Conservation (phyloP, 768 basidiomycete genomes). For the Pleurotus sapidus region DNA sequence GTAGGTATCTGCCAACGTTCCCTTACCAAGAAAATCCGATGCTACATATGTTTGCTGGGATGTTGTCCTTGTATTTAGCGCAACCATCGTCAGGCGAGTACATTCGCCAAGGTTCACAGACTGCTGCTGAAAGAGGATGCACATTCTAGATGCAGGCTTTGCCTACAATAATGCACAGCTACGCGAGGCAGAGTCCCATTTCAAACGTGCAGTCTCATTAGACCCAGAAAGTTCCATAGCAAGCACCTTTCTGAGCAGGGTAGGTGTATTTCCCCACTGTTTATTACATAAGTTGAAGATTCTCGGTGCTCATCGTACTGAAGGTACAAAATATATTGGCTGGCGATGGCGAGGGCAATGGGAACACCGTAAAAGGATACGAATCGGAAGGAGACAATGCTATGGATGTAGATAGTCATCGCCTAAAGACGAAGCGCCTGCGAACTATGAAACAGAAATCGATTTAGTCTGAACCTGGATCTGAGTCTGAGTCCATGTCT, state of each 20-base stretch:
- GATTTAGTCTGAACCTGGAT: slow-evolving; percentile 33
- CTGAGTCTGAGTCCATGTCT: slow-evolving; percentile 78
- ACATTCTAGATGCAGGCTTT: background rate
- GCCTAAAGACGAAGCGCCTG: slow-evolving; percentile 31
- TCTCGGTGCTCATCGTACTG: no score
- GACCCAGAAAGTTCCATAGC: slow-evolving; percentile 58
- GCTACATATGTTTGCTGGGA: slow-evolving; percentile 81
- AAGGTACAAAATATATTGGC: no score
- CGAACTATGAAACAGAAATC: slow-evolving; percentile 15
- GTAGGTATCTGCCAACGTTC: slow-evolving; percentile 81
- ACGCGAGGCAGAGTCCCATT: slow-evolving; percentile 58
- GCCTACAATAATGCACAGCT: slow-evolving; percentile 32
- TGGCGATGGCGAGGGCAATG: no score
- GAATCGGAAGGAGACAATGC: slow-evolving; percentile 22
- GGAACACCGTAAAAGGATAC: background rate
- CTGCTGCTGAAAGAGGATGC: no score
- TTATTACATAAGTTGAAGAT: no score
- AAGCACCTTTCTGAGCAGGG: slow-evolving; percentile 53
- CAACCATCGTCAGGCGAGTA: slow-evolving; percentile 25
- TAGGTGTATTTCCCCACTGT: slow-evolving; percentile 9
- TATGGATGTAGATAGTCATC: slow-evolving; percentile 18
- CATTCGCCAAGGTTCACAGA: no score
- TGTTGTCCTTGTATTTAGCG: slow-evolving; percentile 65
- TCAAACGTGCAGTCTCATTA: slow-evolving; percentile 59
- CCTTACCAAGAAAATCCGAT: slow-evolving; percentile 83